Evolutionary conservation across 139 green algal species (phyloP).

Genomic region (Choricystis sp.): DNA sequence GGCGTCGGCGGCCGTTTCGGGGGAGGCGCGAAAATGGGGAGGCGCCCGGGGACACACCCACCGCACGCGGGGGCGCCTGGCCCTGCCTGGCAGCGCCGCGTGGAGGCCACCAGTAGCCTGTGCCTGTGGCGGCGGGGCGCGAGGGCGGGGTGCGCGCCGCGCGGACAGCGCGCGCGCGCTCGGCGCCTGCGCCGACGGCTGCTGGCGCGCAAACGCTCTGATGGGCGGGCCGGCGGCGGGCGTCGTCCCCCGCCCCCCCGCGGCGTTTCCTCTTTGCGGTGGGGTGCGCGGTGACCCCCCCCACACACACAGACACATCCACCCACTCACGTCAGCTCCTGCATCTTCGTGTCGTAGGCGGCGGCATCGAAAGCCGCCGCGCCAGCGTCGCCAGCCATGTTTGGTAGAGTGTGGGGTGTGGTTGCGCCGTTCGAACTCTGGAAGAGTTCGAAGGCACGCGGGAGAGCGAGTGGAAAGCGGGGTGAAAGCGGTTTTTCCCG

Average conservation of each 20-base stretch:
- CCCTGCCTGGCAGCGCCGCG: too few species aligned
- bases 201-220: not conserved
- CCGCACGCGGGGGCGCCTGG: too few species aligned
- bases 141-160: not conserved
- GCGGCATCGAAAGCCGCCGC: conserved; percentile 53
- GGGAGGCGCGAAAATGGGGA: not conserved
- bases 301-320: too few species aligned
- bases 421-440: not conserved
- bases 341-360: conserved; percentile 73
- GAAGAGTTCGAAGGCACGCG: too few species aligned
- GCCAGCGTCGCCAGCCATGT: conserved; percentile 26
- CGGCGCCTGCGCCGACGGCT: not conserved
- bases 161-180: not conserved
- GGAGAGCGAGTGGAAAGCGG: too few species aligned
- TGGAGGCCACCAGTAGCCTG: too few species aligned
- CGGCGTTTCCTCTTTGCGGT: not conserved
- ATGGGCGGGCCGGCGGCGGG: not conserved
- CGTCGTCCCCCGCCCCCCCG: not conserved
- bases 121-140: too few species aligned
- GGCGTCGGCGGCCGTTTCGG: not conserved
- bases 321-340: too few species aligned
- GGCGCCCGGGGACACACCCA: not conserved
- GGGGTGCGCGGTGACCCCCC: not conserved
- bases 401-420: conserved; percentile 1
- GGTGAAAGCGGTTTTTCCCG: too few species aligned